Percentiles rank a stretch among this genome's conserved stretches.
phyloP scores from a whole-genome alignment of 1,284 basidiomycete genomes.

The Erythrobasidium hasegawianum region DNA sequence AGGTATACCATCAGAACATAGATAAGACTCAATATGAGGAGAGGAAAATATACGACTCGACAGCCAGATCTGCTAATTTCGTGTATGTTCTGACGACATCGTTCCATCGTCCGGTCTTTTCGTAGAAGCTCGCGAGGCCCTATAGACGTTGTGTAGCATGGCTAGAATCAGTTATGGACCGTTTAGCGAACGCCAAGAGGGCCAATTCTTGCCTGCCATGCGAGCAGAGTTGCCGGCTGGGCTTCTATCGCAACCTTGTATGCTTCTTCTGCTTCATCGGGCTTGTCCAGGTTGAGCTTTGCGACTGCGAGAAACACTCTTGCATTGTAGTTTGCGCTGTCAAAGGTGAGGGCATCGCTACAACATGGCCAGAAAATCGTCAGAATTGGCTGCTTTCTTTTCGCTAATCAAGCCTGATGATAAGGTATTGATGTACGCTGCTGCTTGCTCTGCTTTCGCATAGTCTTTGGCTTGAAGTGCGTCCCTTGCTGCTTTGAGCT shows the following conservation, averaged over 20 bases:
- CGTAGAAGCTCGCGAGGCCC: conserved; percentile 51
- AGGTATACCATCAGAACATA: too few relatives aligned
- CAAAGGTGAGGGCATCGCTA: conserved; percentile 42
- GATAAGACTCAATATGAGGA: too few relatives aligned
- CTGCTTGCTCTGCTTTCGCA: conserved; percentile 63
- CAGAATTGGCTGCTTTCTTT: background rate
- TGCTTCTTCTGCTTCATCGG: conserved; percentile 72
- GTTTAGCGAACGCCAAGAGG: too few relatives aligned
- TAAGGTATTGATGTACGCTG: conserved; percentile 61
- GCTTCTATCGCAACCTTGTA: conserved; percentile 49
- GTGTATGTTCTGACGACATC: conserved; percentile 44
- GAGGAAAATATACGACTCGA: background rate
- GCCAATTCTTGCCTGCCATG: conserved; percentile 49
- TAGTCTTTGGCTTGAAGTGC: conserved; percentile 72
- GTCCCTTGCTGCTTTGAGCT: conserved; percentile 76
- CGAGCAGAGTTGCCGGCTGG: conserved; percentile 47
- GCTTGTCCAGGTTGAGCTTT: conserved; percentile 64
- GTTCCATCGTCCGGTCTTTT: conserved; percentile 46
- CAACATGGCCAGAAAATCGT: conserved; percentile 62
- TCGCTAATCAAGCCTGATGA: too few relatives aligned
- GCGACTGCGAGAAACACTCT: conserved; percentile 78
- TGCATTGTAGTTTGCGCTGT: conserved; percentile 43
- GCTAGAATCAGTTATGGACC: too few relatives aligned
- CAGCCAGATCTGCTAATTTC: conserved; percentile 38
- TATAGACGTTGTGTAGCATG: conserved; percentile 19